These are phyloP conservation scores for Pyracantha coccinea DNA, from an alignment of 331 rosid species.

Conservation along the genomic window DNA sequence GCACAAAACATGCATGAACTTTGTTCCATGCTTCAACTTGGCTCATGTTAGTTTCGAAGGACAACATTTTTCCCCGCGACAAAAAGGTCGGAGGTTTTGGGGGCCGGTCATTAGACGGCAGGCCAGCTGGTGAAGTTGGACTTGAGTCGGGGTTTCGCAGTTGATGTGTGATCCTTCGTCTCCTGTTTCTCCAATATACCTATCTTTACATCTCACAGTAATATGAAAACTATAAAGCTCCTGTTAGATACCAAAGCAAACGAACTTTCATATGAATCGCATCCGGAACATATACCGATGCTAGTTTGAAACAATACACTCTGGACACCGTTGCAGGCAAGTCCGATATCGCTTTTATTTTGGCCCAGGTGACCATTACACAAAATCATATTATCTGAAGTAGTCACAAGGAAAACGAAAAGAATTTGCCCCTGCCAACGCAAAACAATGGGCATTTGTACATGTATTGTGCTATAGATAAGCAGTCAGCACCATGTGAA, in stretches of 20 bases:
- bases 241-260: not conserved
- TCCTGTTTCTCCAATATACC: too few relatives aligned
- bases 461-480: not conserved
- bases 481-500: not conserved
- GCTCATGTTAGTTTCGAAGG: too few relatives aligned
- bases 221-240: too few relatives aligned
- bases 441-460: not conserved
- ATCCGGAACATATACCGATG: too few relatives aligned
- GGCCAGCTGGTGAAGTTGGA: not conserved
- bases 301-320: too few relatives aligned
- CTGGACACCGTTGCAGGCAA: not conserved
- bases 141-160: too few relatives aligned
- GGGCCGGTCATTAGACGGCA: not conserved
- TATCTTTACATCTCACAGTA: too few relatives aligned
- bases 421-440: not conserved
- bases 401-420: not conserved
- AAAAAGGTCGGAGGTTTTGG: not conserved
- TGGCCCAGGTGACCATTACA: not conserved
- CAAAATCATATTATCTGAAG: not conserved
- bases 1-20: not conserved
- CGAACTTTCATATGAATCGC: not conserved
- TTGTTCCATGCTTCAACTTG: too few relatives aligned
- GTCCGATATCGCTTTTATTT: not conserved
- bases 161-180: too few relatives aligned
- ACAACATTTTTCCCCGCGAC: not conserved